A percentile compares a stretch with the other conserved stretches of the same genome.
These are phyloP conservation scores for Phaffia rhodozyma DNA, from an alignment of 1,284 basidiomycete genomes.

Conservation along the genomic window DNA sequence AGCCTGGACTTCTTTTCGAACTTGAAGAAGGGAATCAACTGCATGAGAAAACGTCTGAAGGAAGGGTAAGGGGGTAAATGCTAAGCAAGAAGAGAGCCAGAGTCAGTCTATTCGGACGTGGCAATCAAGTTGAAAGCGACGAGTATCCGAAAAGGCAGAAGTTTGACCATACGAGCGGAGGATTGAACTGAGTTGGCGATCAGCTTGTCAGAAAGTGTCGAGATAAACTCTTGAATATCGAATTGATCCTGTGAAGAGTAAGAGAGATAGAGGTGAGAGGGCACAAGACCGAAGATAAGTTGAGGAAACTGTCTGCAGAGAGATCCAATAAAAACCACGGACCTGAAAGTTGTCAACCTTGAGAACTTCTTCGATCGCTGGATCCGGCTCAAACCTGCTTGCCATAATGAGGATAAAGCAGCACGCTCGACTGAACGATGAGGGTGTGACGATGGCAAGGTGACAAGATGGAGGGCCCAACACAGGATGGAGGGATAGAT, in stretches of 20 bases:
- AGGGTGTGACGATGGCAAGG: too few species aligned
- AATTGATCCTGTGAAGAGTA: conserved; percentile 57
- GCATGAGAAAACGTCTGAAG: conserved; percentile 82
- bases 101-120: not conserved
- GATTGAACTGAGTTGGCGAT: conserved; percentile 69
- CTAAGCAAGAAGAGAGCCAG: conserved; percentile 37
- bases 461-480: too few species aligned
- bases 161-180: conserved; percentile 56
- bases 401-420: too few species aligned
- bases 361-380: not conserved
- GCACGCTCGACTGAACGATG: too few species aligned
- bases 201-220: conserved; percentile 68
- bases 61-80: conserved; percentile 89
- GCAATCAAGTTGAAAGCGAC: conserved; percentile 7
- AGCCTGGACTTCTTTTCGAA: conserved; percentile 75
- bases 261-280: not conserved
- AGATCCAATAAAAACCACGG: not conserved
- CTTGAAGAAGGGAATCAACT: conserved; percentile 69
- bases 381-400: too few species aligned
- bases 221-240: conserved; percentile 80
- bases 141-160: not conserved
- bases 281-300: too few species aligned
- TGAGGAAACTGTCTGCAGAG: not conserved
- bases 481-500: too few species aligned
- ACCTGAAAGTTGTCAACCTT: conserved; percentile 14